These are phyloP conservation scores for Arabidopsis hybrid DNA, from an alignment of 441 rosid genomes.

Conservation along the genomic window DNA sequence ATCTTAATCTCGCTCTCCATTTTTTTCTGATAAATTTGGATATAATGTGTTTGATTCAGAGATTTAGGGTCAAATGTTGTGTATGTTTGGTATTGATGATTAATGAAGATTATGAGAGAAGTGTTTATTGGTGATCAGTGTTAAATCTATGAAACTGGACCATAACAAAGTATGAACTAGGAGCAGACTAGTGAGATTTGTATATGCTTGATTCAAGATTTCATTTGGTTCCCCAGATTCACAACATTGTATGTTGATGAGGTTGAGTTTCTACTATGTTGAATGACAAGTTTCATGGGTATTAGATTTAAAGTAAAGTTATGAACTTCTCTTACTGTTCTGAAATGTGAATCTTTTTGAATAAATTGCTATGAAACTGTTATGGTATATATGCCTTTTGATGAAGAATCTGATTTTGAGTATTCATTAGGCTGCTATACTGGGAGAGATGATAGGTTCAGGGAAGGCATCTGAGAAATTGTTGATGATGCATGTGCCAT, in stretches of 20 bases:
- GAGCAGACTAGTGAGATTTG: neutral
- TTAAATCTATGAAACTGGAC: neutral
- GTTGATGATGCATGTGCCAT: constrained; percentile 60
- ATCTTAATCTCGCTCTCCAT: neutral
- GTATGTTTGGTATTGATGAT: neutral
- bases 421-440: constrained; percentile 58
- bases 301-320: neutral
- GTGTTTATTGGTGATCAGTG: neutral
- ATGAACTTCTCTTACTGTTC: neutral
- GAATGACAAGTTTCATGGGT: neutral
- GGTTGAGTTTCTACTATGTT: constrained; percentile 1
- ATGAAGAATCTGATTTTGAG: neutral
- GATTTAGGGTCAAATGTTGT: neutral
- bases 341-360: constrained; percentile 11
- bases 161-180: neutral
- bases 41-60: neutral
- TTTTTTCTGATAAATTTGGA: neutral
- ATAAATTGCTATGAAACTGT: neutral
- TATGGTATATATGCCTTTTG: neutral
- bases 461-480: constrained; percentile 62
- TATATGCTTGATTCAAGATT: neutral
- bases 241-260: neutral
- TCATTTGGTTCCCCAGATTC: constrained; percentile 15
- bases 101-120: too few species aligned
- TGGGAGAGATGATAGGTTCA: constrained; percentile 68